Evolutionary conservation across 441 rosid species (phyloP).

Genomic region (Arabidopsis lyrata): DNA sequence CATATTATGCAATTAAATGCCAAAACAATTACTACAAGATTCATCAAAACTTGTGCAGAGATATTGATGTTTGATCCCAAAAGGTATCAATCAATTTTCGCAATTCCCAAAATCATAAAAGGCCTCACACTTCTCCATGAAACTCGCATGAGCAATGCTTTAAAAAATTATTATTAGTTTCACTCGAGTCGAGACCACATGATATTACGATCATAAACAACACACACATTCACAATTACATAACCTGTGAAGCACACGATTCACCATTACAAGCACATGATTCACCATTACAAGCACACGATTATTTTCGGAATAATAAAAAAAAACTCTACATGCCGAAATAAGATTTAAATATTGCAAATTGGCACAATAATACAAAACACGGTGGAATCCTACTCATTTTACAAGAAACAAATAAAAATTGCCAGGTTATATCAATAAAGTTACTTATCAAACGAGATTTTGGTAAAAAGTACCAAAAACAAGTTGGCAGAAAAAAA

Average conservation of each 20-base stretch:
- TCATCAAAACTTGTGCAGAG: conserved; percentile 34
- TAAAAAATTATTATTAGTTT: background rate
- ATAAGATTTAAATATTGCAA: background rate
- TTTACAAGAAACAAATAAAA: background rate
- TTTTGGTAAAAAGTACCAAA: conserved; percentile 8
- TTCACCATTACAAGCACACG: background rate
- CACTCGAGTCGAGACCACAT: conserved; percentile 20
- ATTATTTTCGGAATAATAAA: background rate
- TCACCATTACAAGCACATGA: too few relatives aligned
- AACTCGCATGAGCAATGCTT: conserved; percentile 6
- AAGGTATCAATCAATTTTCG: background rate
- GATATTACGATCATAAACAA: conserved; percentile 10
- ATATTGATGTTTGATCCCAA: conserved; percentile 38
- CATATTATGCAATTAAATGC: conserved; percentile 25
- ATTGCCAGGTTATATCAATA: too few relatives aligned
- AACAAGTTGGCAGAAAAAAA: conserved; percentile 40
- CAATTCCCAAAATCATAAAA: conserved; percentile 1
- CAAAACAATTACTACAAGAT: conserved; percentile 23
- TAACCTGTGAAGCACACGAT: background rate
- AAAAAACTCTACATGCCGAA: background rate
- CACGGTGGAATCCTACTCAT: conserved; percentile 34
- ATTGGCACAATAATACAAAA: conserved; percentile 24
- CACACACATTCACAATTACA: background rate
- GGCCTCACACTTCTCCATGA: conserved; percentile 16
- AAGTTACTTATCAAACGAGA: too few relatives aligned